Evolutionary conservation across 2,329 filamentous ascomycete species (phyloP).

Genomic region (Dactylonectria estremocensis): DNA sequence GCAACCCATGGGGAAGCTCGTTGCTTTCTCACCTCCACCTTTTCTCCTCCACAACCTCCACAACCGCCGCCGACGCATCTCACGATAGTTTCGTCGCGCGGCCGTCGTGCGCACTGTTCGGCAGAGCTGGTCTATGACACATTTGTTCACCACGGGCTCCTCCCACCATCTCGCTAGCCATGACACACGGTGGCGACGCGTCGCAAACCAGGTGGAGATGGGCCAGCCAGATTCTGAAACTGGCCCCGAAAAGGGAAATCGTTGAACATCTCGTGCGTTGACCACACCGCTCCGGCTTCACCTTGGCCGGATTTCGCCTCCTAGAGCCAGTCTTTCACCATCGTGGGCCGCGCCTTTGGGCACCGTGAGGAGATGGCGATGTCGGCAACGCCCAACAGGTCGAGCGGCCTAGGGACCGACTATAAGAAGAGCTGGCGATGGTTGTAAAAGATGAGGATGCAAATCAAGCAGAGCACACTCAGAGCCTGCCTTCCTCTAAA

Average conservation of each 20-base stretch:
- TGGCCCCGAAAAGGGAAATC: conserved; percentile 44
- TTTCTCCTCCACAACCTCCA: conserved; percentile 30
- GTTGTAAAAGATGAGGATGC: conserved; percentile 4
- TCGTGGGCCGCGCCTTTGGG: conserved; percentile 19
- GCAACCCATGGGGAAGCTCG: conserved; percentile 17
- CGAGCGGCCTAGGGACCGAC: conserved; percentile 6
- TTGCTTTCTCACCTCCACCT: conserved; percentile 23
- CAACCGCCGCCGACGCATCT: conserved; percentile 43
- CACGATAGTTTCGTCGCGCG: conserved; percentile 36
- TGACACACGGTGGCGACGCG: conserved; percentile 31
- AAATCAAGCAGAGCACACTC: conserved; percentile 13
- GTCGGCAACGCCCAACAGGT: conserved; percentile 9
- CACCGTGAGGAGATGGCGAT: conserved; percentile 26
- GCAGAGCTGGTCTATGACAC: conserved; percentile 36
- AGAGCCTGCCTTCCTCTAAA: conserved; percentile 3
- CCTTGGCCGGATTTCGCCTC: conserved; percentile 17
- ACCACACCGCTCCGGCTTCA: conserved; percentile 34
- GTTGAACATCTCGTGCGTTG: conserved; percentile 44
- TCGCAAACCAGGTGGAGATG: conserved; percentile 32
- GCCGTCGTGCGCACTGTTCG: conserved; percentile 11
- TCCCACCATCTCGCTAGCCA: conserved; percentile 32
- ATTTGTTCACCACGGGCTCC: conserved; percentile 28
- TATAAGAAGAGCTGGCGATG: conserved; percentile 22
- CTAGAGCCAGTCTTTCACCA: conserved; percentile 27
- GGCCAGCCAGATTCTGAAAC: conserved; percentile 17